phyloP scores from a whole-genome alignment of 1,139 yeast species.

The Eremothecium cymbalariae region DNA sequence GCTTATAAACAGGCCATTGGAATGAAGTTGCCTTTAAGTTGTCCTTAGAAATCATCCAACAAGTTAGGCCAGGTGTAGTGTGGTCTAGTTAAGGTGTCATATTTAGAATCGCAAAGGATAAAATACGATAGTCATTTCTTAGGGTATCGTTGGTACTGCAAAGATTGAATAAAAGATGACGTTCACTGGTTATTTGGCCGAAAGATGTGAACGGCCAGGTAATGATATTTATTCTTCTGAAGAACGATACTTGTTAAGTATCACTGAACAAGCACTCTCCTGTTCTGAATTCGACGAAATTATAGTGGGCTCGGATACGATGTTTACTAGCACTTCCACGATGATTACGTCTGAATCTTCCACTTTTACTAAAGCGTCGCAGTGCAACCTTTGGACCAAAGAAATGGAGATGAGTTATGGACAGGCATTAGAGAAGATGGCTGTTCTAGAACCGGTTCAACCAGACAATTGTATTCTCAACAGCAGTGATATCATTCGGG shows the following conservation, averaged over 20 bases:
- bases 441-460: not conserved
- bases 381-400: constrained; percentile 2
- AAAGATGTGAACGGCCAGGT: too few relatives aligned
- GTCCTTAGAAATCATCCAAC: too few relatives aligned
- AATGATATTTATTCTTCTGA: constrained; percentile 1
- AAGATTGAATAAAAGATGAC: too few relatives aligned
- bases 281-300: constrained; percentile 3
- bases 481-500: not conserved
- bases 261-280: constrained; percentile 3
- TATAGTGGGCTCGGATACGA: not conserved
- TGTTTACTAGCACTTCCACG: constrained; percentile 2
- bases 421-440: constrained; percentile 1
- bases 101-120: too few relatives aligned
- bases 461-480: not conserved
- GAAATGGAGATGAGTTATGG: constrained; percentile 4
- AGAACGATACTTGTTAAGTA: constrained; percentile 1
- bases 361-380: not conserved
- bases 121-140: too few relatives aligned
- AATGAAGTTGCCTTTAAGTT: too few relatives aligned
- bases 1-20: too few relatives aligned
- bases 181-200: too few relatives aligned
- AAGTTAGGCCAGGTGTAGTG: too few relatives aligned
- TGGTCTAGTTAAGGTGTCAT: too few relatives aligned
- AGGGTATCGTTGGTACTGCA: too few relatives aligned
- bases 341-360: constrained; percentile 1